Base-by-base conservation (phyloP, 768 basidiomycete species). In the Rhodotorula kratochvilovae region DNA sequence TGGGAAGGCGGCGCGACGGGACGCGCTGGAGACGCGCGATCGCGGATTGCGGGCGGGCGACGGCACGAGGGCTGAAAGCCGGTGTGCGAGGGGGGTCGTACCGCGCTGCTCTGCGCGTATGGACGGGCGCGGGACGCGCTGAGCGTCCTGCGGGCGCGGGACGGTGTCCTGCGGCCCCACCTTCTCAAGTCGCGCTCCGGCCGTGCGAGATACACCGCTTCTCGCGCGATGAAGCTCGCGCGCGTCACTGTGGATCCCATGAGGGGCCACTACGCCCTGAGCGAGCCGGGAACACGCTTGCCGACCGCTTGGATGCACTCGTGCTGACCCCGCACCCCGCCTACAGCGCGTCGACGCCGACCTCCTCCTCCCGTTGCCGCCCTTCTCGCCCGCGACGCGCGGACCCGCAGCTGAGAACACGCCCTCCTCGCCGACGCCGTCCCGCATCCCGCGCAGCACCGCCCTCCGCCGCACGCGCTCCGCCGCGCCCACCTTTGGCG, bases 401-500 rank as follows among this genome's bases (percentile, higher is more conserved):
- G n/a, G 2, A 31, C 29, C n/a, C 31, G 29, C n/a, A 1, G n/a
- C 21, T 1, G 36, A 55, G 10, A 55, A 31, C 25, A 63, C 31
- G 2, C 60, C 63, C 2, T 15, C 60, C 1, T 54, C 55, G 2
- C 39, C 57, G 1, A 43, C 65, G 0, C 51, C 61, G 10, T 57
- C 53, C 3, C 53, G 43, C 29, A 53, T 36, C 39, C 59, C 39
- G 21, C 58, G 57, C 11, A 29, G 46, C 23, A 23, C 42, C 2
- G 36, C 54, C 17, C 46, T 71, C 29, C 64, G 70, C 15, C 70
- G 70, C 25, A 71, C 63, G 15, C 64, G 65, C 13, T 71, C 70
- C 1, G 70, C 65, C 55, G 46, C 27, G 7, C 50, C 63, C 6
- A 31, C 53, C 21, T 23, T 53, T 29, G 19, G 43, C 27, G 27